Evolutionary conservation across 345 rosid genomes (phyloP).

Genomic region (Laguncularia racemosa): DNA sequence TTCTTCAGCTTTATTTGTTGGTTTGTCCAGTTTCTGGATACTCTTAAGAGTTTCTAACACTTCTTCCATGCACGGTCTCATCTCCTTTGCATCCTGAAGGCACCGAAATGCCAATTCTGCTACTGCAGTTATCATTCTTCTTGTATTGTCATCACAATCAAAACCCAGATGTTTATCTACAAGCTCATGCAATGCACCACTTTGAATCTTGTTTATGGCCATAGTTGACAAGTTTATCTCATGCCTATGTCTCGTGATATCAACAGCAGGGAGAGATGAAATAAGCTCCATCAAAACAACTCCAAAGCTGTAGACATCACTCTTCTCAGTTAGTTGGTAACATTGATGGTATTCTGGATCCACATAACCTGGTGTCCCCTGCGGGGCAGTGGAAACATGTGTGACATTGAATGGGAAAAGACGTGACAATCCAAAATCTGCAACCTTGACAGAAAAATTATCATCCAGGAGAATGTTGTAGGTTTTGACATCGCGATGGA

Average conservation of each 20-base stretch:
- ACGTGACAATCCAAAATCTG: conserved; percentile 87
- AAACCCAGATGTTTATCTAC: conserved; percentile 69
- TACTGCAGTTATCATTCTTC: conserved; percentile 47
- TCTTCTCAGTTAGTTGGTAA: conserved; percentile 76
- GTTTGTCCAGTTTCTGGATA: conserved; percentile 26
- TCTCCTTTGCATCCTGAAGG: conserved; percentile 55
- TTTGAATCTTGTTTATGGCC: conserved; percentile 77
- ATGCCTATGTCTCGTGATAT: conserved; percentile 66
- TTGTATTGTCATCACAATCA: conserved; percentile 38
- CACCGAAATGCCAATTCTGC: conserved; percentile 87
- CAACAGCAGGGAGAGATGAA: conserved; percentile 86
- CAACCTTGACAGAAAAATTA: conserved; percentile 74
- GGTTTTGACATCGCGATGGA: conserved; percentile 91
- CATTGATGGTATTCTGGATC: conserved; percentile 90
- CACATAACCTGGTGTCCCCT: conserved; percentile 92
- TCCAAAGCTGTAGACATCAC: conserved; percentile 80
- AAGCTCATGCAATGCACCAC: conserved; percentile 47
- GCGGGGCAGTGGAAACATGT: conserved; percentile 88
- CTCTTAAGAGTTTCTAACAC: conserved; percentile 37
- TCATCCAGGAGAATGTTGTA: conserved; percentile 78
- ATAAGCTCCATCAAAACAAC: conserved; percentile 58
- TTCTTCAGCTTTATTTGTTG: conserved; percentile 14
- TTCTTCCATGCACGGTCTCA: conserved; percentile 64
- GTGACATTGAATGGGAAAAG: conserved; percentile 62
- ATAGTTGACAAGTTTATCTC: conserved; percentile 73